A percentile compares a stretch with the other conserved stretches of the same genome.
Conservation (phyloP, 1,139 yeast genomes). For the Scheffersomyces cryptocercus region DNA sequence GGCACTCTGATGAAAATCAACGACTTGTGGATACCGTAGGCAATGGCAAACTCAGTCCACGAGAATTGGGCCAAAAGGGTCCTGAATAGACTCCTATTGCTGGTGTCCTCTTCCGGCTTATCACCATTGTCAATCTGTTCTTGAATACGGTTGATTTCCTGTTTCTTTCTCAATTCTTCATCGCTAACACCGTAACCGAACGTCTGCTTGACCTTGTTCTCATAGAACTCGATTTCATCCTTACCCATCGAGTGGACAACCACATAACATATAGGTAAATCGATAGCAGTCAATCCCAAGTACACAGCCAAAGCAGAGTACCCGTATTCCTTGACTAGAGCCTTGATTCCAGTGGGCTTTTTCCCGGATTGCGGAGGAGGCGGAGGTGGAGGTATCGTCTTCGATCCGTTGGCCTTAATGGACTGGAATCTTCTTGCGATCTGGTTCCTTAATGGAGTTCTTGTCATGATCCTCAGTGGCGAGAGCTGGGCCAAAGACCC, state of each 20-base stretch:
- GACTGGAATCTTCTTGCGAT: slow-evolving; percentile 2
- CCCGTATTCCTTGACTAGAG: slow-evolving; percentile 82
- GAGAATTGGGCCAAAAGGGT: slow-evolving; percentile 46
- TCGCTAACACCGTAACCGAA: slow-evolving; percentile 57
- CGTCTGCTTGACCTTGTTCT: slow-evolving; percentile 57
- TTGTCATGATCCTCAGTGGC: slow-evolving; percentile 1
- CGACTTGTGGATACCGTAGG: slow-evolving; percentile 92
- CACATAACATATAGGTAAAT: slow-evolving; percentile 79
- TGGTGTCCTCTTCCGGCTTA: slow-evolving; percentile 11
- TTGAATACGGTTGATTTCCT: slow-evolving; percentile 32
- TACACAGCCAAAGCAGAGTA: slow-evolving; percentile 89
- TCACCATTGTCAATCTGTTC: slow-evolving; percentile 20
- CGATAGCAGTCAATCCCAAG: slow-evolving; percentile 65
- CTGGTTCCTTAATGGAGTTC: slow-evolving; percentile 3
- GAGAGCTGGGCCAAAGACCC: too few relatives aligned
- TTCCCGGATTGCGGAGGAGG: slow-evolving; percentile 17
- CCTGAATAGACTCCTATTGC: slow-evolving; percentile 5
- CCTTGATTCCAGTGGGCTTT: slow-evolving; percentile 58
- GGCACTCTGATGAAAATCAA: slow-evolving; percentile 82
- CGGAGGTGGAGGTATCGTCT: not conserved
- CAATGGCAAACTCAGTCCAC: slow-evolving; percentile 76
- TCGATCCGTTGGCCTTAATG: not conserved
- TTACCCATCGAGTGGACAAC: slow-evolving; percentile 86
- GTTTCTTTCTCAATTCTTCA: slow-evolving; percentile 38
- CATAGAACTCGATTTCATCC: slow-evolving; percentile 69